Evolutionary conservation across 805 yeast genomes (phyloP).

Genomic region (Candida incommunis): DNA sequence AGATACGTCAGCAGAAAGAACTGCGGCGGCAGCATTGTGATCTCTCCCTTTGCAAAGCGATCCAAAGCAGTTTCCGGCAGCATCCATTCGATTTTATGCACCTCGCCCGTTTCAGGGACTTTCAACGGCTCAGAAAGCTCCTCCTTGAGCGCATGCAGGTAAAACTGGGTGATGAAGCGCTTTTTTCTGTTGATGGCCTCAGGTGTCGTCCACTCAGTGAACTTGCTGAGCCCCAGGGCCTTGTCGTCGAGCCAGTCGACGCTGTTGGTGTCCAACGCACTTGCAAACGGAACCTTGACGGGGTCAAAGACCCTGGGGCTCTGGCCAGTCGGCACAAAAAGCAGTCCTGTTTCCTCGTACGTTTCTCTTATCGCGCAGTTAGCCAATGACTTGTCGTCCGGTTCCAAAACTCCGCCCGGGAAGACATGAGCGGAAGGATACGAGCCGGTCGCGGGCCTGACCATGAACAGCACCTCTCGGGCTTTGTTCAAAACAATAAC

Average conservation of each 20-base stretch:
- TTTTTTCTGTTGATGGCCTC: slow-evolving; percentile 7
- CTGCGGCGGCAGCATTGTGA: slow-evolving; percentile 20
- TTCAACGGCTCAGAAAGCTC: slow-evolving; percentile 5
- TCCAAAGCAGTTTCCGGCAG: slow-evolving; percentile 13
- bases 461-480: slow-evolving; percentile 14
- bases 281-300: not conserved
- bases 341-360: slow-evolving; percentile 20
- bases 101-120: slow-evolving; percentile 7
- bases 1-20: slow-evolving; percentile 14
- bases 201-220: slow-evolving; percentile 20
- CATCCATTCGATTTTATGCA: slow-evolving; percentile 14
- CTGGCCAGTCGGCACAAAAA: slow-evolving; percentile 10
- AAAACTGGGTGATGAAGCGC: slow-evolving; percentile 18
- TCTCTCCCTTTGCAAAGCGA: slow-evolving; percentile 9
- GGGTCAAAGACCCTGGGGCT: slow-evolving; percentile 1
- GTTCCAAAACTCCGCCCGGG: slow-evolving; percentile 20
- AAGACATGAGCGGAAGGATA: slow-evolving; percentile 18
- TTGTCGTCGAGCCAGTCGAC: slow-evolving; percentile 5
- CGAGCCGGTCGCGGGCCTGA: slow-evolving; percentile 16
- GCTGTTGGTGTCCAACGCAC: slow-evolving; percentile 1
- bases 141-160: slow-evolving; percentile 10
- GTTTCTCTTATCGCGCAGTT: slow-evolving; percentile 20
- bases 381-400: slow-evolving; percentile 11
- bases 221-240: slow-evolving; percentile 5
- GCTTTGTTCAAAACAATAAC: slow-evolving; percentile 5